Evolutionary conservation across 2,329 filamentous ascomycete species (phyloP).

Genomic region (Colletotrichum sp.): DNA sequence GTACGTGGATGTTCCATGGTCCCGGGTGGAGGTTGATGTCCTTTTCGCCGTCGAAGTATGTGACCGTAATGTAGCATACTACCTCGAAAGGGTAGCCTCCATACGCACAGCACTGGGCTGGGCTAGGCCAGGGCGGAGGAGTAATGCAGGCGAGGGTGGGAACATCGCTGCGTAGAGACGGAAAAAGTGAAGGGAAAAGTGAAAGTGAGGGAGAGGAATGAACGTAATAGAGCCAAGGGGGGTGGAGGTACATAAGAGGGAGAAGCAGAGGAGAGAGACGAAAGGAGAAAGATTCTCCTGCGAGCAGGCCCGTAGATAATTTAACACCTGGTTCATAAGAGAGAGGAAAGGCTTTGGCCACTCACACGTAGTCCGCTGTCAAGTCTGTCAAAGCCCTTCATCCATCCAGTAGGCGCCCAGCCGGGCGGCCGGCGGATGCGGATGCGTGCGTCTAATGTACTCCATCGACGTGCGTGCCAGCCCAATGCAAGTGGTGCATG

Average conservation of each 20-base stretch:
- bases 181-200: not conserved
- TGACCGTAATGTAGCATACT: not conserved
- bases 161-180: not conserved
- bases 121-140: not conserved
- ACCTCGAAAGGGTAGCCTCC: not conserved
- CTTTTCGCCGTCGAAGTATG: not conserved
- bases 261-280: not conserved
- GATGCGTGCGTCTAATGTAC: conserved; percentile 8
- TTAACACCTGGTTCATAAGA: conserved; percentile 8
- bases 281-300: not conserved
- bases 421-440: conserved; percentile 12
- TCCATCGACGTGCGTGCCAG: conserved; percentile 1
- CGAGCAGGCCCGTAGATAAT: conserved; percentile 16
- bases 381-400: not conserved
- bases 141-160: not conserved
- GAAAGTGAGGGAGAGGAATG: not conserved
- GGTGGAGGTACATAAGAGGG: not conserved
- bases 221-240: not conserved
- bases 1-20: not conserved
- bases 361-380: conserved; percentile 1
- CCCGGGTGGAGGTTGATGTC: not conserved
- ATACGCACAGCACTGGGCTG: not conserved
- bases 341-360: not conserved
- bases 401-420: conserved; percentile 4
- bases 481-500: conserved; percentile 9